These are phyloP conservation scores for Paramyrothecium roridum DNA, from an alignment of 2,329 filamentous ascomycete species.

Conservation along the genomic window DNA sequence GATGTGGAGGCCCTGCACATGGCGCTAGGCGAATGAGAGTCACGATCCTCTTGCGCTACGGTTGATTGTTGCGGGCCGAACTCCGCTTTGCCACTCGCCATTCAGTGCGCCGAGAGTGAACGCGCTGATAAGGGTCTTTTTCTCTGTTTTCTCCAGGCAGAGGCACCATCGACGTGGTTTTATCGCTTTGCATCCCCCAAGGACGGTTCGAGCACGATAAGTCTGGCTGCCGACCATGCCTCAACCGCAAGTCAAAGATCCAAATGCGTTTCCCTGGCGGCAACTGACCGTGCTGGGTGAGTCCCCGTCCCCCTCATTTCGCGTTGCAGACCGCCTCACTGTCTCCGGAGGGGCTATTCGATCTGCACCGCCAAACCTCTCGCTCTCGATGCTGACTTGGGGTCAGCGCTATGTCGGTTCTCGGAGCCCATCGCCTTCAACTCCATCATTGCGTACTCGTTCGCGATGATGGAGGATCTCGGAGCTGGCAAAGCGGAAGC, in stretches of 20 bases:
- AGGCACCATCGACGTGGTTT: not conserved
- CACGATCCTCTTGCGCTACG: not conserved
- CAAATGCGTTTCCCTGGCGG: conserved; percentile 8
- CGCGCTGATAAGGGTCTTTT: not conserved
- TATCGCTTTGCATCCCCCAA: not conserved
- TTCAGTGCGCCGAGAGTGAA: not conserved
- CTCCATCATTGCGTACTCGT: conserved; percentile 86
- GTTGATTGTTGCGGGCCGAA: not conserved
- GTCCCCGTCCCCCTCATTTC: not conserved
- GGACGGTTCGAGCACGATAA: not conserved
- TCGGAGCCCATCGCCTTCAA: conserved; percentile 91
- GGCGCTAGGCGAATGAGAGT: not conserved
- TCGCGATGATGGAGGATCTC: conserved; percentile 80
- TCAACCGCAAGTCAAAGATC: conserved; percentile 2
- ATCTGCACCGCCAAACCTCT: not conserved
- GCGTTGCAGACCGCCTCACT: not conserved
- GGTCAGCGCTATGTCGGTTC: conserved; percentile 36
- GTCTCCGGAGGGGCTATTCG: not conserved
- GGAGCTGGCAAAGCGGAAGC: conserved; percentile 67
- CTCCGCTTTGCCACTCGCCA: not conserved
- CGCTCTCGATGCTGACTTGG: not conserved
- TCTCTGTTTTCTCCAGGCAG: not conserved
- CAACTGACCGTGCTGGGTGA: conserved; percentile 8
- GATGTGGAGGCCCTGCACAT: not conserved
- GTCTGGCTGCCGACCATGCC: not conserved